Percentiles rank a stretch among this genome's conserved stretches.
Evolutionary conservation across 1,284 basidiomycete species (phyloP).

Genomic region (Apiotrichum sp.): DNA sequence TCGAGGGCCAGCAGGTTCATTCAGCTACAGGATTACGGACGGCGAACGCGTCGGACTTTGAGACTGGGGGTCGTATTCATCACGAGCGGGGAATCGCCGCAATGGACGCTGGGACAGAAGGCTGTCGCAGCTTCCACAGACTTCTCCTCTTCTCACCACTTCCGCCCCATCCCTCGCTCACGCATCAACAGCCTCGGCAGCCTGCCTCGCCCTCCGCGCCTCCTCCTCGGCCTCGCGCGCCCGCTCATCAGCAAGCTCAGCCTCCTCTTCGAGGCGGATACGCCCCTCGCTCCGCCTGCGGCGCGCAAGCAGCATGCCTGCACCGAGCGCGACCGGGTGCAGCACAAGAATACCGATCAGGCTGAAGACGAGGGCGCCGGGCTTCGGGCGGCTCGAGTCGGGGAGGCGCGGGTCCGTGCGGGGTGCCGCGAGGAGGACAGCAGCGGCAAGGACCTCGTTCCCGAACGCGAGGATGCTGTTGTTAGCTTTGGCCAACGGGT

Average conservation of each 20-base stretch:
- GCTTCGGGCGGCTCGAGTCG: conserved; percentile 31
- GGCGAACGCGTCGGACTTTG: too few species aligned
- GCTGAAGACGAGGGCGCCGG: conserved; percentile 36
- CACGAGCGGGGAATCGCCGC: too few species aligned
- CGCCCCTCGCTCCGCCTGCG: conserved; percentile 35
- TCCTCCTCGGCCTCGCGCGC: conserved; percentile 9
- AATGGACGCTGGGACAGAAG: too few species aligned
- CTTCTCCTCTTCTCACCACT: too few species aligned
- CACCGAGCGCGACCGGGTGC: conserved; percentile 41
- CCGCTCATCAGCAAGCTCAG: conserved; percentile 35
- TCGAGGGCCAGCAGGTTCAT: too few species aligned
- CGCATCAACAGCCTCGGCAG: not conserved
- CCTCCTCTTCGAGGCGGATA: conserved; percentile 47
- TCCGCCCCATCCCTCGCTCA: not conserved
- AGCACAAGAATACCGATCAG: conserved; percentile 42
- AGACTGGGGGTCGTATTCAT: too few species aligned
- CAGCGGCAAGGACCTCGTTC: conserved; percentile 39
- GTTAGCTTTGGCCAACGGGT: not conserved
- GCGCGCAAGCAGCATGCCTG: conserved; percentile 33
- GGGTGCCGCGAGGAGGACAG: conserved; percentile 41
- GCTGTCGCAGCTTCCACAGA: too few species aligned
- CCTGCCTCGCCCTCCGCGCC: not conserved
- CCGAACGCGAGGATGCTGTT: conserved; percentile 37
- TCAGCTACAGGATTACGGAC: too few species aligned
- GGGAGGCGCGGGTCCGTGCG: conserved; percentile 31